Conservation (phyloP, 2,329 filamentous ascomycete genomes). For the Cryphonectria carpinicola region DNA sequence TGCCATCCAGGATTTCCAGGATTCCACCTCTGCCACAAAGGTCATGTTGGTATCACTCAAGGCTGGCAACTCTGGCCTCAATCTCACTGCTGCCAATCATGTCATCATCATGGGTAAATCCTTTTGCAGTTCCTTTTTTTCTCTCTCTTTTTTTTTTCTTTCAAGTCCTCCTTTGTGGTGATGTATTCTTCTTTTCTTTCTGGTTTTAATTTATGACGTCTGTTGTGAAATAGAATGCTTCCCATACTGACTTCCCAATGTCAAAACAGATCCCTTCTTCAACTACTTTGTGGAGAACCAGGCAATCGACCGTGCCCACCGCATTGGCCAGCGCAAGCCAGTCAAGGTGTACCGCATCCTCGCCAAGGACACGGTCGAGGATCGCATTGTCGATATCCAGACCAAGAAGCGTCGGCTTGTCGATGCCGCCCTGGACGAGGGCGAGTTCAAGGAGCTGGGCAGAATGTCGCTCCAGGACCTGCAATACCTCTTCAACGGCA, state of each 20-base stretch:
- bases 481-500: conserved; percentile 63
- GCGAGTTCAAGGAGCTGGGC: conserved; percentile 66
- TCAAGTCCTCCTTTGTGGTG: no score
- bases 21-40: conserved; percentile 56
- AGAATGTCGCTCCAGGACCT: conserved; percentile 70
- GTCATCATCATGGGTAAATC: conserved; percentile 73
- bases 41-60: conserved; percentile 81
- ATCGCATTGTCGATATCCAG: conserved; percentile 80
- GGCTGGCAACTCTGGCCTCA: conserved; percentile 83
- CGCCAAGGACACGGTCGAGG: conserved; percentile 79
- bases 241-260: not conserved
- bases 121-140: not conserved
- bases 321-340: conserved; percentile 76
- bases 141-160: not conserved
- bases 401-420: conserved; percentile 78
- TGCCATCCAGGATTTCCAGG: conserved; percentile 67
- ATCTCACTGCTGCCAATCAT: conserved; percentile 79
- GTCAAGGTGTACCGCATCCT: conserved; percentile 83
- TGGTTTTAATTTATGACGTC: not conserved
- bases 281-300: conserved; percentile 93
- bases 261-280: conserved; percentile 76
- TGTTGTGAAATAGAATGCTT: not conserved
- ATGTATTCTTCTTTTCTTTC: not conserved
- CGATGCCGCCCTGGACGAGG: conserved; percentile 78
- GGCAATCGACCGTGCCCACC: conserved; percentile 86